Evolutionary conservation across 2,329 filamentous ascomycete genomes (phyloP).

Genomic region (Emmonsiellopsis sp.): DNA sequence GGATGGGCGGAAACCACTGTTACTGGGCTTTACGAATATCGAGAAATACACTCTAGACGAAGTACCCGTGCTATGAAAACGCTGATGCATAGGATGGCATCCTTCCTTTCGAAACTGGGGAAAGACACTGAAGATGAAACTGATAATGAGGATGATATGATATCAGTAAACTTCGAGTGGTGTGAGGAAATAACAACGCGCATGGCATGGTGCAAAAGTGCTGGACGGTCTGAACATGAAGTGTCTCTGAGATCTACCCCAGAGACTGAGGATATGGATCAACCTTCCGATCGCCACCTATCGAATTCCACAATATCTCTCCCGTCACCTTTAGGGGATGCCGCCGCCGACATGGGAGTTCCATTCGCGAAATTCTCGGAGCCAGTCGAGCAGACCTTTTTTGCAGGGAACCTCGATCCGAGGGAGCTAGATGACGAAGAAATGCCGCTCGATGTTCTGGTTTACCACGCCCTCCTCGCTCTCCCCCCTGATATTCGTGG

Average conservation of each 20-base stretch:
- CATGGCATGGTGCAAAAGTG: constrained; percentile 63
- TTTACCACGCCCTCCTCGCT: constrained; percentile 66
- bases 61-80: constrained; percentile 66
- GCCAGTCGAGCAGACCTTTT: constrained; percentile 66
- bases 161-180: constrained; percentile 60
- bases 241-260: not conserved
- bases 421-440: constrained; percentile 78
- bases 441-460: constrained; percentile 62
- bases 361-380: constrained; percentile 63
- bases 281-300: constrained; percentile 25
- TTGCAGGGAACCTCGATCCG: constrained; percentile 46
- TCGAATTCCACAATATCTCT: constrained; percentile 33
- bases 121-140: constrained; percentile 11
- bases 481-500: constrained; percentile 76
- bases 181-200: constrained; percentile 71
- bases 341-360: constrained; percentile 44
- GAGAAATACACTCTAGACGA: constrained; percentile 63
- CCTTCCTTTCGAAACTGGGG: constrained; percentile 21
- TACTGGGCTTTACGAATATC: constrained; percentile 83
- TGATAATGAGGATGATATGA: constrained; percentile 22
- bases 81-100: constrained; percentile 60
- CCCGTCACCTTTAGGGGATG: constrained; percentile 35
- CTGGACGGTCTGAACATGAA: constrained; percentile 1
- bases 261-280: constrained; percentile 1
- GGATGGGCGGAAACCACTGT: constrained; percentile 87